Percentiles rank a stretch among this genome's conserved stretches.
Conservation (phyloP, 441 rosid species). For the Erodium chrysanthum region DNA sequence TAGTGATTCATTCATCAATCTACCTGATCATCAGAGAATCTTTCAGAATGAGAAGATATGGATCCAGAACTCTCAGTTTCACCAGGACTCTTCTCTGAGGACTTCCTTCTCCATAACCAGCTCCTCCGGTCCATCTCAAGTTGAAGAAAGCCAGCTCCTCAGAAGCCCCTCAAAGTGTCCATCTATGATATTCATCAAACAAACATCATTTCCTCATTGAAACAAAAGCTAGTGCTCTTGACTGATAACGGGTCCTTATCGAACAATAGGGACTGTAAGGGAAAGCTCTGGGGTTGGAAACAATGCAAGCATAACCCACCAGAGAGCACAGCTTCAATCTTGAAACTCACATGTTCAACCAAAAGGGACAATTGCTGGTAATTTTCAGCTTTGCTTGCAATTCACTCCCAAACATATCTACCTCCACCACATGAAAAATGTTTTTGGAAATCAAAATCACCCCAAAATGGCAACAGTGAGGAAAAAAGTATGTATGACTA, state of each 20-base stretch:
- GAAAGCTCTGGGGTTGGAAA: background rate
- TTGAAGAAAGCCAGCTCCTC: constrained; percentile 18
- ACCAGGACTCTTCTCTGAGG: constrained; percentile 35
- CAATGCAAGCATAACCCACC: constrained; percentile 17
- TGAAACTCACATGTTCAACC: background rate
- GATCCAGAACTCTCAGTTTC: constrained; percentile 75
- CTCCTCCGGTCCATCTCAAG: constrained; percentile 64
- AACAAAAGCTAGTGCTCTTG: too few relatives aligned
- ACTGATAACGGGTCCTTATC: background rate
- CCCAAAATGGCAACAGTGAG: background rate
- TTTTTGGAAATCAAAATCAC: background rate
- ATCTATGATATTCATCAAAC: constrained; percentile 19
- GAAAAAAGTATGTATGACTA: too few relatives aligned
- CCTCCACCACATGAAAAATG: background rate
- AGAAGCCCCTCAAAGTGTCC: constrained; percentile 11
- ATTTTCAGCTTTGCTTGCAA: constrained; percentile 15
- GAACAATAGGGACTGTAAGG: background rate
- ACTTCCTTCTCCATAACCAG: constrained; percentile 77
- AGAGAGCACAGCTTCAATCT: background rate
- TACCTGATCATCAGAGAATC: constrained; percentile 82
- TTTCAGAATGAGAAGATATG: constrained; percentile 60
- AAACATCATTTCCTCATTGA: background rate
- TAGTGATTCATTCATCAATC: too few relatives aligned
- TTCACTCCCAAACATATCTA: constrained; percentile 14
- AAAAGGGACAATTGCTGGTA: background rate